Base-by-base conservation (phyloP, 352 stramenopile species). In the Pythium graminicola region DNA sequence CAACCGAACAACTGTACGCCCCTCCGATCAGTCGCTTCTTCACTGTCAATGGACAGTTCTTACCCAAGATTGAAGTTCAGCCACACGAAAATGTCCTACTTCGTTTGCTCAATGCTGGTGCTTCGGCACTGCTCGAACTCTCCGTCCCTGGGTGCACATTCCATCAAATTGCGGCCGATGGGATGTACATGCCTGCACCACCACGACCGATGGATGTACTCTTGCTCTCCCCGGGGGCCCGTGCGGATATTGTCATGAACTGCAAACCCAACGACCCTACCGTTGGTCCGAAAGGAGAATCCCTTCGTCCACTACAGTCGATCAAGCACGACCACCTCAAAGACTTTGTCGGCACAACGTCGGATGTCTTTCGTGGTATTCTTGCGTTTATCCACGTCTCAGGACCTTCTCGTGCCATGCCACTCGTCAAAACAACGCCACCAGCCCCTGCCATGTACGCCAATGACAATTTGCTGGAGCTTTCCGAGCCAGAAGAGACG, bases 1-100 rank as follows among this genome's bases (percentile, higher is more conserved):
- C n/a, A n/a, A 19, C 38, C 10, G 44, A 49, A 31, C 11, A 36
- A 13, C 2, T 39, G n/a, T 28, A 23, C 9, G 39, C 32, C 5
- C 75, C 75, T 1, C 62, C 64, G 0, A 67, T 85, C 26, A 72
- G 60, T 10, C 66, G 70, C 26, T 92, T 84, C 57, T 85, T 84
- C 50, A 72, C 67, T 0, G 67, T 90, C 7, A 92, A 92, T 48
- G 81, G 81, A 14, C 71, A 84, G 46, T 85, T 78, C 47, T 41
- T 86, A 47, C 77, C 79, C 14, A 82, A 71, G 51, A 72, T 92
- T 26, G 50, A 75, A 42, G 54, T 88, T 10, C 57, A 53, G 6
- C 71, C 73, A 9, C 53, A 72, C 28, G 73, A 85, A 43, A 81
- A 84, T 45, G 57, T 80, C 1, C 47, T 79, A 14, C 72, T 87